A percentile compares a stretch with the other conserved stretches of the same genome.
Evolutionary conservation across 139 green algal species (phyloP).

Genomic region (Limnomonas spitsbergensis): DNA sequence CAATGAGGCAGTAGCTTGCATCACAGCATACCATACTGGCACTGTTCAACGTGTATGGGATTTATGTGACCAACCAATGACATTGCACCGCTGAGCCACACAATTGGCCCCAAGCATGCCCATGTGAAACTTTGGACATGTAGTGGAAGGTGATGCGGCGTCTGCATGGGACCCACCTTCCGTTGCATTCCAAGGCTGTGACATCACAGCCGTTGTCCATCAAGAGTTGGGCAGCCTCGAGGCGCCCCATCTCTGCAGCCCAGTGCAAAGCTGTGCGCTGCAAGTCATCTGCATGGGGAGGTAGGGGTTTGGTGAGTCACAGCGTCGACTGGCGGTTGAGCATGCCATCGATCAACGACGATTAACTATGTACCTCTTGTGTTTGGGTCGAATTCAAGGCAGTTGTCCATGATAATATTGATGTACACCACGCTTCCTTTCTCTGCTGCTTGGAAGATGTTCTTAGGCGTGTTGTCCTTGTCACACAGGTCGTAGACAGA

Average conservation of each 20-base stretch:
- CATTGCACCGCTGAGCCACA: background rate
- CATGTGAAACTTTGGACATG: too few species aligned
- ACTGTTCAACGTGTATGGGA: background rate
- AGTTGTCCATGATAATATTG: slow-evolving; percentile 21
- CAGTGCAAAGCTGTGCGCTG: slow-evolving; percentile 49
- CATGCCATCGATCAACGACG: too few species aligned
- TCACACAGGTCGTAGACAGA: background rate
- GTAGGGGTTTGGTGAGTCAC: background rate
- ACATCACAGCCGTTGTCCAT: slow-evolving; percentile 44
- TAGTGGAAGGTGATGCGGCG: background rate
- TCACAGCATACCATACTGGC: background rate
- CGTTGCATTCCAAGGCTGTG: slow-evolving; percentile 38
- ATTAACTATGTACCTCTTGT: too few species aligned
- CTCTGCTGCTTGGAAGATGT: slow-evolving; percentile 42
- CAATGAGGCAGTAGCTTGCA: background rate
- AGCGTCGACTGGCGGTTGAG: too few species aligned
- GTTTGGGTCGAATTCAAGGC: slow-evolving; percentile 42
- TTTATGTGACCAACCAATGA: background rate
- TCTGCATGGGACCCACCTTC: slow-evolving; percentile 29
- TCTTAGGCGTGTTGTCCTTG: slow-evolving; percentile 23
- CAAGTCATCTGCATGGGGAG: slow-evolving; percentile 30
- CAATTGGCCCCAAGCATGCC: background rate
- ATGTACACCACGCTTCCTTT: slow-evolving; percentile 29
- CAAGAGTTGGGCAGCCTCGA: slow-evolving; percentile 40
- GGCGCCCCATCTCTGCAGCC: slow-evolving; percentile 38